Evolutionary conservation across 345 rosid species (phyloP), one percentile per base, ranked within the genome.

Genomic region (Carallia brachiata): DNA sequence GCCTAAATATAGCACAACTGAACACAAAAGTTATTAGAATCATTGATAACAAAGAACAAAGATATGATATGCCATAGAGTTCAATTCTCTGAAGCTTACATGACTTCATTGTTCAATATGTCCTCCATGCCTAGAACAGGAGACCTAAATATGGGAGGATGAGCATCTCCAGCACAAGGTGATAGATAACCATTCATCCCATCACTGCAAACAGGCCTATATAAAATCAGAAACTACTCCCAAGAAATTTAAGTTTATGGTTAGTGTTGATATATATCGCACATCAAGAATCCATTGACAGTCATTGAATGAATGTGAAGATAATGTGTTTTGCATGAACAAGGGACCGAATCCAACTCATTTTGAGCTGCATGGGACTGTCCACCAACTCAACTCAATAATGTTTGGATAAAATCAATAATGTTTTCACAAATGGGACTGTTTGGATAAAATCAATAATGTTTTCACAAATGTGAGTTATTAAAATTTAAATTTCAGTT

Each of bases 111-210:
- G 77, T 79, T 75, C 87, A 81, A 77, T 68, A 95, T 81, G 87
- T 95, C 99, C 80, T 89, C 96, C 96, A 92, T 82, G 75, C 85
- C 88, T 18, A 44, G 73, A 47, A 95, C 79, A 5, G 98, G 96
- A 71, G 99, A 95, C 77, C 87, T 84, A 74, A 89, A 83, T 77
- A 86, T 66, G 52, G 91, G 86, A 59, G 94, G 97, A 63, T 86
- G 90, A 61, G 89, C 69, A 75, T 89, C 94, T 73, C 86, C 98
- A 70, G 79, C 85, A 72, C 96, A 92, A 55, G 91, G 90, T 54
- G 84, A 85, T 74, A 95, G 76, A 80, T 85, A 95, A 65, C 99
- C 99, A 62, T 95, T 92, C 98, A 95, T 90, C 69, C 93, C 98
- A 76, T 85, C 96, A 75, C 98, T 94, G 96, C 92, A 91, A 7